These are phyloP conservation scores for Mycena galopus DNA, from an alignment of 768 basidiomycete genomes.

Conservation along the genomic window DNA sequence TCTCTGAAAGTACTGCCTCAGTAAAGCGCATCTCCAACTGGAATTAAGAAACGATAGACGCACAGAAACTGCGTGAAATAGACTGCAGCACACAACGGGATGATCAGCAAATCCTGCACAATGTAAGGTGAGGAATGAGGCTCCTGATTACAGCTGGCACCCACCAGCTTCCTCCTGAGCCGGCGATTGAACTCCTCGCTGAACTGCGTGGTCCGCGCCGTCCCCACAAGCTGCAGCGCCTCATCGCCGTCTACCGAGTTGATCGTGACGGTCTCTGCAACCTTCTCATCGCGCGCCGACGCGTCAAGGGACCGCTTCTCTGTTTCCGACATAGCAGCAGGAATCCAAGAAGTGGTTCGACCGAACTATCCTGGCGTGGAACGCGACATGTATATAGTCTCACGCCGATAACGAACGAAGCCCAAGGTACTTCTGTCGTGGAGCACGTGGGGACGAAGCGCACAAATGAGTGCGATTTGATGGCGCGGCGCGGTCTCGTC, in stretches of 20 bases:
- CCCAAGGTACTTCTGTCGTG: neutral
- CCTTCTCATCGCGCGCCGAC: conserved; percentile 49
- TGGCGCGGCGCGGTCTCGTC: conserved; percentile 5
- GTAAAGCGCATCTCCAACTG: neutral
- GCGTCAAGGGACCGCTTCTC: conserved; percentile 35
- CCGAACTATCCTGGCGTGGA: neutral
- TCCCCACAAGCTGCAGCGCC: conserved; percentile 71
- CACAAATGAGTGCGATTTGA: conserved; percentile 12
- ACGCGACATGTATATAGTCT: conserved; percentile 17
- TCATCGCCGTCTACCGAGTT: conserved; percentile 66
- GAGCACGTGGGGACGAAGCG: neutral
- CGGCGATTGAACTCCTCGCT: conserved; percentile 71
- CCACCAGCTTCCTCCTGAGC: conserved; percentile 70
- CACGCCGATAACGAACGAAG: neutral
- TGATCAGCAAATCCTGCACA: conserved; percentile 63
- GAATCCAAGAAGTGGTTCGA: neutral
- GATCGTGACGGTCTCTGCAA: conserved; percentile 41
- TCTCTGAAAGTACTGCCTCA: conserved; percentile 55
- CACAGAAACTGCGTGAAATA: conserved; percentile 79
- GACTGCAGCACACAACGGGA: conserved; percentile 70
- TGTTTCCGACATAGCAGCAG: conserved; percentile 18
- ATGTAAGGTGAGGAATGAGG: neutral
- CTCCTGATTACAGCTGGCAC: neutral
- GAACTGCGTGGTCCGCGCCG: conserved; percentile 63
- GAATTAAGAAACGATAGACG: conserved; percentile 36